phyloP scores from a whole-genome alignment of 495 filamentous ascomycete species.

The Cudoniella acicularis region DNA sequence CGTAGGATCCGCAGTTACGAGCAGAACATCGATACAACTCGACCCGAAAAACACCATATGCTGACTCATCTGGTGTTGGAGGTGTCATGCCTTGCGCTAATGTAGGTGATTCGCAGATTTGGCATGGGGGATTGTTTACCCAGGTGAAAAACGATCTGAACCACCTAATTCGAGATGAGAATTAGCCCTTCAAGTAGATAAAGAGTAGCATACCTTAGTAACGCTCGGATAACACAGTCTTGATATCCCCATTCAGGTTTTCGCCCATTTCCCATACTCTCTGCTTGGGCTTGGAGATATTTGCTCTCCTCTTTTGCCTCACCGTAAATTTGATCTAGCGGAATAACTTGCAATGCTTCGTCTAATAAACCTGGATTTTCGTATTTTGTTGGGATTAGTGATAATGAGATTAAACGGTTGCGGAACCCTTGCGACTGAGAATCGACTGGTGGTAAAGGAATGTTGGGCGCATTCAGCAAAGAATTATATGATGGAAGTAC shows the following conservation, averaged over 20 bases:
- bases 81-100: slow-evolving; percentile 74
- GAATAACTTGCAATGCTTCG: slow-evolving; percentile 81
- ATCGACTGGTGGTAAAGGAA: slow-evolving; percentile 75
- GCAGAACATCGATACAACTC: slow-evolving; percentile 86
- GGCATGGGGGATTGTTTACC: slow-evolving; percentile 91
- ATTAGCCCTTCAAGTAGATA: not conserved
- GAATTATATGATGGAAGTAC: slow-evolving; percentile 62
- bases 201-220: slow-evolving; percentile 60
- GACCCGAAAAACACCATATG: slow-evolving; percentile 78
- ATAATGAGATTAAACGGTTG: slow-evolving; percentile 75
- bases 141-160: slow-evolving; percentile 95
- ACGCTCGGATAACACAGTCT: slow-evolving; percentile 89
- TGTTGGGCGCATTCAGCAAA: slow-evolving; percentile 69
- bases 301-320: slow-evolving; percentile 93
- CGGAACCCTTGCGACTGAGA: slow-evolving; percentile 75
- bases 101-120: slow-evolving; percentile 76
- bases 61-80: slow-evolving; percentile 82
- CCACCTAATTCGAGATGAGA: slow-evolving; percentile 59
- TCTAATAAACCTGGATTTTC: slow-evolving; percentile 96
- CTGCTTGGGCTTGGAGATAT: slow-evolving; percentile 79
- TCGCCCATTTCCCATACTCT: slow-evolving; percentile 69
- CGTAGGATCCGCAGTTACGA: slow-evolving; percentile 64
- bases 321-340: slow-evolving; percentile 83
- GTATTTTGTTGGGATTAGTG: slow-evolving; percentile 82
- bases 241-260: slow-evolving; percentile 98